Evolutionary conservation across 345 rosid species (phyloP), one percentile per base, ranked within the genome.

Genomic region (rapeseed (Brassica napus)): DNA sequence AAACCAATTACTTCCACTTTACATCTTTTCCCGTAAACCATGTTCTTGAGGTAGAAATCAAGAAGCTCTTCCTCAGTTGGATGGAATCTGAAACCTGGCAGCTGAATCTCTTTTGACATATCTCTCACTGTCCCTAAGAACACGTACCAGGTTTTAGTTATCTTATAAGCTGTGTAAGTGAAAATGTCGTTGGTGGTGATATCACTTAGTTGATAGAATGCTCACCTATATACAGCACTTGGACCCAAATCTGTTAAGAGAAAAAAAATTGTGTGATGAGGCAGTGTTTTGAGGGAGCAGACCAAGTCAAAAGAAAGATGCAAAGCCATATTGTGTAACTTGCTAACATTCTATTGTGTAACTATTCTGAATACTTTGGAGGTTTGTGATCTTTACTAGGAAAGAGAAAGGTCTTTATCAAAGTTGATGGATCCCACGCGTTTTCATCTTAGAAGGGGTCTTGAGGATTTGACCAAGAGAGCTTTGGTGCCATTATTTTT

Each of bases 41-140:
- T 86, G 88, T 86, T 95, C 72, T 75, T 86, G 67, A 95, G 97
- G 77, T 93, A 95, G 82, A 91, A 93, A 68, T 86, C 90, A 9
- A 95, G 91, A 24, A 95, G 93, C 66, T 95, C 99, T 21, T 93
- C 94, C 79, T 95, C 99, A 0, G 98, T 95, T 0, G 99, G 99
- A 79, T 95, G 98, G 88, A 95, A 95, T 10, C 98, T 81, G 71
- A 95, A 91, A 16, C 98, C 99, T 0, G 99, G 99, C 63, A 95
- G 94, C 14, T 83, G 86, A 42, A 87, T 77, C 49, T 86, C 85
- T 14, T 81, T 28, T 3, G 80, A 62, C 84, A 82, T 77, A 5
- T 75, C 86, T 32, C 77, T 69, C 79, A 63, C 75, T 69, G 28
- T 58, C 72, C 9, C 9, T 24, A 47, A 34, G 15, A 30, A 60